Base-by-base conservation (phyloP, 441 rosid genomes). In the Populus tomentosa region DNA sequence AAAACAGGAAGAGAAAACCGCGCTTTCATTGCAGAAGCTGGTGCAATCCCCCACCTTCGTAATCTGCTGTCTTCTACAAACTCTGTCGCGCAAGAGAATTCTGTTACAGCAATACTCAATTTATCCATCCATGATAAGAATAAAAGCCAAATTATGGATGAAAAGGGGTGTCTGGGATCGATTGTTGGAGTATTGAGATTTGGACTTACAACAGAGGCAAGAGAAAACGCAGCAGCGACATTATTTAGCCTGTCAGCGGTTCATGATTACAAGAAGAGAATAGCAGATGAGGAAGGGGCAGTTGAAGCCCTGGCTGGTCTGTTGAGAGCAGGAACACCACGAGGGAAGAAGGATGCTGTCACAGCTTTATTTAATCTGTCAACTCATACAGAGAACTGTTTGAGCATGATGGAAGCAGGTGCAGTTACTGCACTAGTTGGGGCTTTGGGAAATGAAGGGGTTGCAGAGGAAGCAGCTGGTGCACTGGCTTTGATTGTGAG, bases 321-420 rank as follows among this genome's bases (percentile, higher is more conserved):
- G 79, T 85, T 95, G 87, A 85, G 83, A 32, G 80, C 74, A 9
- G 99, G 99, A 69, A 92, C 97, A 21, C 82, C 86, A 0, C 89
- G 98, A 33, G 97, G 99, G 72, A 93, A 88, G 89, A 95, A 91
- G 84, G 99, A 95, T 78, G 97, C 97, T 2, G 97, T 95, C 18
- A 94, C 98, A 1, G 98, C 98, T 56, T 82, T 94, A 16, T 92
- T 91, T 80, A 92, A 95, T 83, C 86, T 95, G 61, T 90, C 97
- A 2, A 94, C 97, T 0, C 99, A 95, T 72, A 82, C 86, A 0
- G 94, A 94, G 16, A 95, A 92, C 80, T 94, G 95, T 80, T 73
- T 64, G 18, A 90, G 87, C 75, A 90, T 95, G 98, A 87, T 94
- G 0, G 86, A 91, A 80, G 88, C 92, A 14, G 94, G 97, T 69